Conservation (phyloP, 768 basidiomycete species). For the Termitomyces sp. region DNA sequence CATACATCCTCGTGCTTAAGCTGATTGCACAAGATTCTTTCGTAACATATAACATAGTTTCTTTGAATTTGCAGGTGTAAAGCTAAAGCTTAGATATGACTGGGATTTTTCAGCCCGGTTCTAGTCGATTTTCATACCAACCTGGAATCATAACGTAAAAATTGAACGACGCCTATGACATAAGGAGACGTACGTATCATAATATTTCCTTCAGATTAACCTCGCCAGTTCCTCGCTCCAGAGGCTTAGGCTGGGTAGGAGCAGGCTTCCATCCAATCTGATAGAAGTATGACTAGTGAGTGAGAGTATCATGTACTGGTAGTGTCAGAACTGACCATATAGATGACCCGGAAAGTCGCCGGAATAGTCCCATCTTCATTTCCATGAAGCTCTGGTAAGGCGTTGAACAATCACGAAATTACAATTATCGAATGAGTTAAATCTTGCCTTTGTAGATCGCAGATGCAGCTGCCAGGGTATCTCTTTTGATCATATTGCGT, state of each 20-base stretch:
- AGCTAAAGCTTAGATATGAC: too few relatives aligned
- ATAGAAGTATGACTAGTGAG: neutral
- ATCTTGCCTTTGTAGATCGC: slow-evolving; percentile 83
- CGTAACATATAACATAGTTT: too few relatives aligned
- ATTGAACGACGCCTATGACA: neutral
- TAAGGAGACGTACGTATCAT: slow-evolving; percentile 10
- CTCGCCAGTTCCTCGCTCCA: slow-evolving; percentile 40
- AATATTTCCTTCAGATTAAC: slow-evolving; percentile 37
- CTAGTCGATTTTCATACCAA: neutral
- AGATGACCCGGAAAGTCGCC: slow-evolving; percentile 95
- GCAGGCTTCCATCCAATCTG: slow-evolving; percentile 45
- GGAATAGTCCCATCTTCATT: slow-evolving; percentile 79
- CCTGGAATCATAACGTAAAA: neutral
- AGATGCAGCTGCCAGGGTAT: slow-evolving; percentile 86
- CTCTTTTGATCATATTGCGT: slow-evolving; percentile 65
- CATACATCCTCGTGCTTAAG: too few relatives aligned
- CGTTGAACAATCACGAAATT: neutral
- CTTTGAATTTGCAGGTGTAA: too few relatives aligned
- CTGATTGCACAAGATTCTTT: too few relatives aligned
- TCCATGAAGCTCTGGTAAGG: slow-evolving; percentile 69
- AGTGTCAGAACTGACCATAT: slow-evolving; percentile 54
- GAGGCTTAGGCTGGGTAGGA: slow-evolving; percentile 35
- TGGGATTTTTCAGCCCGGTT: too few relatives aligned
- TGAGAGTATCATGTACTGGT: neutral
- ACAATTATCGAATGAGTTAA: neutral